Base-by-base conservation (phyloP, 2,329 filamentous ascomycete genomes). In the Beauveria brongniartii region DNA sequence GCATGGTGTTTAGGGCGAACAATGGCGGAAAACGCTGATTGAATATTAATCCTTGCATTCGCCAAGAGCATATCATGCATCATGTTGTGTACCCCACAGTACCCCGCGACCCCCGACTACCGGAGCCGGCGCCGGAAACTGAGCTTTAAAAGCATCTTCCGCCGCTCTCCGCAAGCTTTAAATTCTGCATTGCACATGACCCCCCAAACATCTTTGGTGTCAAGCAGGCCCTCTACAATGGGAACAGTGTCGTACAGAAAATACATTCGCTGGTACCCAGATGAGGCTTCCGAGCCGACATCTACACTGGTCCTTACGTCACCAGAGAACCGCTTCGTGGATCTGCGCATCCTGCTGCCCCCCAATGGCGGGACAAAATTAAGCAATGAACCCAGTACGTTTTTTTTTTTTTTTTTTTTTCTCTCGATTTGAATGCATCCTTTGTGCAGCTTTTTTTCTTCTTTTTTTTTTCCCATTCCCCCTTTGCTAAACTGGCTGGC, bases 221-320 rank as follows among this genome's bases (percentile, higher is more conserved):
- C 34, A 37, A 37, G 34, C 34, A 37, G 12, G 34, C 4, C 30
- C 34, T 10, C 20, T 6, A 50, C 58, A 50, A 78, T 78, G 76
- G 73, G 69, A 22, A 78, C 74, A 65, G 82, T 88, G 47, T 88
- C 85, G 0, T 69, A 80, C 56, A 80, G 86, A 51, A 74, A 80
- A 54, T 83, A 78, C 64, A 87, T 88, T 65, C 79, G 79, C 63
- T 86, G 83, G 81, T 73, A 81, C 3, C 80, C 80, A 0, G 77
- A 75, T 0, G 68, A 73, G 18, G 70, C 78, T n/a, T 72, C 72
- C 55, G 86, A 89, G 69, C 82, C 82, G 18, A 89, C 86, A 0
- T 80, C 79, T 1, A 89, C 86, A 0, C 68, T 88, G 4, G 87
- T 89, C 14, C 73, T 89, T 51, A 89, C 86, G 0, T 83, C 83